phyloP scores from a whole-genome alignment of 371 early-diverging fungal genomes.

The Mucor circinelloides region DNA sequence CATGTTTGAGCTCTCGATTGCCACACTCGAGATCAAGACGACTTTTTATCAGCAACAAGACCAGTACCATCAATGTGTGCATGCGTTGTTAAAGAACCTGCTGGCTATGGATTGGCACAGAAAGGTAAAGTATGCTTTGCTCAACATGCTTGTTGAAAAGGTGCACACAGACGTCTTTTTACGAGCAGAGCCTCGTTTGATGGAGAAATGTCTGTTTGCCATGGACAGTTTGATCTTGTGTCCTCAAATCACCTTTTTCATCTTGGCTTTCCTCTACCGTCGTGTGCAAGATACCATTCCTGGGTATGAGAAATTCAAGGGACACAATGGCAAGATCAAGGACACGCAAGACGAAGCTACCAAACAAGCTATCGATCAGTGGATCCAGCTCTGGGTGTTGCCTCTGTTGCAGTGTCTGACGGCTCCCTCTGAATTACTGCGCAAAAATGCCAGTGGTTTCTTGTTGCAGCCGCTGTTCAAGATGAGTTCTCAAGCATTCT shows the following conservation, averaged over 20 bases:
- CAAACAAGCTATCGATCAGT: slow-evolving; percentile 22
- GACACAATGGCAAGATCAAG: slow-evolving; percentile 39
- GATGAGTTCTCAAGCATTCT: slow-evolving; percentile 39
- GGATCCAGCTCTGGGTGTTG: slow-evolving; percentile 46
- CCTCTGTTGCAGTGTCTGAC: slow-evolving; percentile 38
- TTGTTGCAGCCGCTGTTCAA: slow-evolving; percentile 45
- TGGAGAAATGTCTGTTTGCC: slow-evolving; percentile 59
- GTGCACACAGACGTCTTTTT: slow-evolving; percentile 59
- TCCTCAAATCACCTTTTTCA: slow-evolving; percentile 59
- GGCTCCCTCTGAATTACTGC: slow-evolving; percentile 40
- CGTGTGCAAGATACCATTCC: slow-evolving; percentile 46
- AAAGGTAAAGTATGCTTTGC: slow-evolving; percentile 72
- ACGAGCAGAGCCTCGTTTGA: slow-evolving; percentile 54
- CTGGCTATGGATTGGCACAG: slow-evolving; percentile 63
- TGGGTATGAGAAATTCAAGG: slow-evolving; percentile 30
- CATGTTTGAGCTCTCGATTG: slow-evolving; percentile 67
- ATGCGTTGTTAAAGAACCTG: slow-evolving; percentile 45
- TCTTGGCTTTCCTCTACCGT: slow-evolving; percentile 37
- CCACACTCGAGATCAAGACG: slow-evolving; percentile 51
- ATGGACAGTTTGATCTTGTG: slow-evolving; percentile 70
- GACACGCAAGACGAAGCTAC: slow-evolving; percentile 10
- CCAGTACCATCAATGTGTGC: slow-evolving; percentile 39
- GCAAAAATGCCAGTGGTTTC: slow-evolving; percentile 40
- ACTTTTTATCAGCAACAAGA: slow-evolving; percentile 28
- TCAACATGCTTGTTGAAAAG: slow-evolving; percentile 66